Percentiles rank a stretch among this genome's conserved stretches.
Evolutionary conservation across 2,329 filamentous ascomycete genomes (phyloP).

Genomic region (Colletotrichum sp.): DNA sequence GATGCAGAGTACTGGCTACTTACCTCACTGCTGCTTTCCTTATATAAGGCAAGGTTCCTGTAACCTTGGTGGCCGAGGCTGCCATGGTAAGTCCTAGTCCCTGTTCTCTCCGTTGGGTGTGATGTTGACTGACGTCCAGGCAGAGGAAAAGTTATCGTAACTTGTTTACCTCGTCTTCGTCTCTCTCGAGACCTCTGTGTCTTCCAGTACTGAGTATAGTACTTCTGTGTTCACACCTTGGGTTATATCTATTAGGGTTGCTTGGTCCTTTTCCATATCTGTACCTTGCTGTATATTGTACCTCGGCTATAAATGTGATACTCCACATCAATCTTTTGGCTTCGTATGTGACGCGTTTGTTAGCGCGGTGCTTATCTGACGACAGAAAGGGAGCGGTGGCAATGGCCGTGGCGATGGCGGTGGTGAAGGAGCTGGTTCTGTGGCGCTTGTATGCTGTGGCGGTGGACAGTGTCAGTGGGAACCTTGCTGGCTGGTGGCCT

Average conservation of each 20-base stretch:
- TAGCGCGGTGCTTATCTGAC: too few relatives aligned
- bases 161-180: not conserved
- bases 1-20: not conserved
- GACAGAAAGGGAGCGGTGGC: too few relatives aligned
- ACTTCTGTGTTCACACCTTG: not conserved
- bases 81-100: not conserved
- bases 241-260: not conserved
- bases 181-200: not conserved
- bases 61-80: not conserved
- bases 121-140: not conserved
- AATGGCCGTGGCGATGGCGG: too few relatives aligned
- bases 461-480: too few relatives aligned
- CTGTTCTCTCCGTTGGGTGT: not conserved
- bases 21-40: not conserved
- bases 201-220: not conserved
- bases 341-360: too few relatives aligned
- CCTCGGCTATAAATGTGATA: not conserved
- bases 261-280: not conserved
- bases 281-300: not conserved
- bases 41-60: not conserved
- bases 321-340: not conserved
- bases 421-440: too few relatives aligned
- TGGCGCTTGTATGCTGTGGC: too few relatives aligned
- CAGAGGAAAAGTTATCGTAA: not conserved
- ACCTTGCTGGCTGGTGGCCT: too few relatives aligned